A percentile compares a stretch with the other conserved stretches of the same genome.
Evolutionary conservation across 495 filamentous ascomycete species (phyloP).

Genomic region (Aspergillus campestris): DNA sequence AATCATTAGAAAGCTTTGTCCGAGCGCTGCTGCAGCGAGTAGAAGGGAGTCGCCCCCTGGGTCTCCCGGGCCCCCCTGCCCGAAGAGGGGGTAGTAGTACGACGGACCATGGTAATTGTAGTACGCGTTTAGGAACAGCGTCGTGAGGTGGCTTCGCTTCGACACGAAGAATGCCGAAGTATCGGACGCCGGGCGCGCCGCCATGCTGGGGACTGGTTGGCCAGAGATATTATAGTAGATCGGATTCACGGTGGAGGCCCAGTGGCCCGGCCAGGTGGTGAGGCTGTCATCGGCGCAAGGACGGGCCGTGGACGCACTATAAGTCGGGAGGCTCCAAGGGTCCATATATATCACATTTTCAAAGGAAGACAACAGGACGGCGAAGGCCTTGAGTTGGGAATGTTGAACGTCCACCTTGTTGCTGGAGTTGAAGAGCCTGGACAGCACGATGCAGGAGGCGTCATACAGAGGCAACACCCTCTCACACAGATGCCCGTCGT

Average conservation of each 20-base stretch:
- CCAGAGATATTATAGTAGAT: conserved; percentile 42
- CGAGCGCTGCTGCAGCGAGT: too few relatives aligned
- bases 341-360: conserved; percentile 46
- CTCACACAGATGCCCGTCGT: conserved; percentile 41
- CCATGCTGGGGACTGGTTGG: conserved; percentile 12
- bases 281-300: conserved; percentile 27
- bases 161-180: conserved; percentile 42
- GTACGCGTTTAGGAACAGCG: conserved; percentile 43
- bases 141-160: conserved; percentile 30
- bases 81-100: conserved; percentile 42
- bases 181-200: conserved; percentile 30
- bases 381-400: conserved; percentile 43
- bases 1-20: too few relatives aligned
- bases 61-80: conserved; percentile 41
- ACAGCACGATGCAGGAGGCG: conserved; percentile 36
- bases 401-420: conserved; percentile 13
- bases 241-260: conserved; percentile 36
- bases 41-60: too few relatives aligned
- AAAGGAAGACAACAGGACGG: conserved; percentile 44
- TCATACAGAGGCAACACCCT: conserved; percentile 32
- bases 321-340: conserved; percentile 30
- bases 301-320: conserved; percentile 36
- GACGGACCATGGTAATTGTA: conserved; percentile 47
- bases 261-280: conserved; percentile 52
- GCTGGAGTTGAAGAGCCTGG: conserved; percentile 17